phyloP scores from a whole-genome alignment of 371 early-diverging fungal species.

The Mortierella sp. region DNA sequence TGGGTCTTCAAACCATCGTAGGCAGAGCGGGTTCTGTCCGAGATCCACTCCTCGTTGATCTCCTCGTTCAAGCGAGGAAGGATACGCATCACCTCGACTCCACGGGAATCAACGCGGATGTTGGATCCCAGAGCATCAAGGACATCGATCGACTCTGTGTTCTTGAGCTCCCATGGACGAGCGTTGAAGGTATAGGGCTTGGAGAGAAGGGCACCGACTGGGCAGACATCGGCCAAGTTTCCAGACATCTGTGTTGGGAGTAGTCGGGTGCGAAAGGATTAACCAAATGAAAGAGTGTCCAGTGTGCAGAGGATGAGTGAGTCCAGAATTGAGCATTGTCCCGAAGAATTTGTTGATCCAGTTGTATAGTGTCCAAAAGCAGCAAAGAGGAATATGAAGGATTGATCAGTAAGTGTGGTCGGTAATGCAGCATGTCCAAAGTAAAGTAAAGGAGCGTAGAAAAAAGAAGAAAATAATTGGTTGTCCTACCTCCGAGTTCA shows the following conservation, averaged over 20 bases:
- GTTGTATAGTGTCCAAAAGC: not conserved
- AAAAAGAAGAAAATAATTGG: too few species aligned
- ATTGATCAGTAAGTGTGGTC: not conserved
- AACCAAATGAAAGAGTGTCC: too few species aligned
- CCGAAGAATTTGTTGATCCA: not conserved
- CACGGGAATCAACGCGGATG: conserved; percentile 96
- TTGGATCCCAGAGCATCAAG: conserved; percentile 94
- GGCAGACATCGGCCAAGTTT: conserved; percentile 97
- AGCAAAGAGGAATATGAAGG: not conserved
- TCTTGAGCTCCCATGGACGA: conserved; percentile 97
- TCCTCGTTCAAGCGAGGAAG: conserved; percentile 96
- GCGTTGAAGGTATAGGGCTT: conserved; percentile 96
- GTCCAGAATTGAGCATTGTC: too few species aligned
- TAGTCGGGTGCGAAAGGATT: too few species aligned
- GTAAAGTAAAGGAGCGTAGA: too few species aligned
- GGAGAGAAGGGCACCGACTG: conserved; percentile 97
- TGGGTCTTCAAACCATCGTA: conserved; percentile 96
- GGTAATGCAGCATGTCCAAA: not conserved
- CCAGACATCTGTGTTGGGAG: conserved; percentile 77
- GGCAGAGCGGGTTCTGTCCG: conserved; percentile 96
- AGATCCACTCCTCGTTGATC: conserved; percentile 98
- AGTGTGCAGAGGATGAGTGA: too few species aligned
- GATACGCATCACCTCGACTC: conserved; percentile 96
- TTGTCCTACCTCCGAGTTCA: conserved; percentile 79
- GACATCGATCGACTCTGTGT: conserved; percentile 96